phyloP scores from a whole-genome alignment of 148 eudicot species.

The Vaccinium corymbosum region DNA sequence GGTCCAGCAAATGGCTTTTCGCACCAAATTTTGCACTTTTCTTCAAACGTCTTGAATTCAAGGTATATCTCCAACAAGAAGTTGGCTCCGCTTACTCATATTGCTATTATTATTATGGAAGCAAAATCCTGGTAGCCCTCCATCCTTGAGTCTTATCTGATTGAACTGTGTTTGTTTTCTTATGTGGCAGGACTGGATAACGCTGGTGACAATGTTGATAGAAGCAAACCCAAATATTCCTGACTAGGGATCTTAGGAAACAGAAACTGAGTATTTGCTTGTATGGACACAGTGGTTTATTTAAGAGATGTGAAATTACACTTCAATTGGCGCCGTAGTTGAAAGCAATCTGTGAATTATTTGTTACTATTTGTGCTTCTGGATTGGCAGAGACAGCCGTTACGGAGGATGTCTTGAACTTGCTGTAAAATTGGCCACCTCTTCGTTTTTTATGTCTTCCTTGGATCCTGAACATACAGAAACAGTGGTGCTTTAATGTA shows the following conservation, averaged over 20 bases:
- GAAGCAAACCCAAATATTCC: constrained; percentile 86
- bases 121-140: not conserved
- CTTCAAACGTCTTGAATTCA: no score
- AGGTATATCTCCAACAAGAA: no score
- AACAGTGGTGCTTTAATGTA: not conserved
- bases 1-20: no score
- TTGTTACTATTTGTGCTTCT: not conserved
- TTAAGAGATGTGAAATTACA: not conserved
- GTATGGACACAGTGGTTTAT: not conserved
- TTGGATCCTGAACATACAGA: not conserved
- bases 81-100: not conserved
- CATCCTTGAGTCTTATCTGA: not conserved
- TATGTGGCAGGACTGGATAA: constrained; percentile 47
- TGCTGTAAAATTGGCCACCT: not conserved
- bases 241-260: constrained; percentile 57
- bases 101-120: not conserved
- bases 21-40: no score
- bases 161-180: not conserved
- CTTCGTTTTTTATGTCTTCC: not conserved
- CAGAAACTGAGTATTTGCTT: not conserved
- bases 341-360: not conserved
- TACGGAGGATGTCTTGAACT: not conserved
- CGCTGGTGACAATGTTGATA: constrained; percentile 88
- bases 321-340: not conserved
- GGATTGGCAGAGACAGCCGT: not conserved